Evolutionary conservation across 2,329 filamentous ascomycete genomes (phyloP).

Genomic region (Lithohypha guttulata): DNA sequence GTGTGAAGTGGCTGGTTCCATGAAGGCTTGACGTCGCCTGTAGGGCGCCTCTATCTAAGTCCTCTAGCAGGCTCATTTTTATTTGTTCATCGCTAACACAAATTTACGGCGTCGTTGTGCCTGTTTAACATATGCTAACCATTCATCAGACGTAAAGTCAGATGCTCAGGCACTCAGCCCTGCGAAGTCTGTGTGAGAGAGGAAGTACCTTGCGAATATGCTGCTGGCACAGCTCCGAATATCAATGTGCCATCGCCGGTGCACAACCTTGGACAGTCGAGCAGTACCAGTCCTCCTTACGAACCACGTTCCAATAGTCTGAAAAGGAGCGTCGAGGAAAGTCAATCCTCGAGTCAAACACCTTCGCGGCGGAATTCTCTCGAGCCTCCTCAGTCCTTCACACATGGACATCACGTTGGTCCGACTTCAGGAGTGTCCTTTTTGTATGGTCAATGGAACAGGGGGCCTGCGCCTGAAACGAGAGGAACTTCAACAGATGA

Average conservation of each 20-base stretch:
- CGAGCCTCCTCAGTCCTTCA: constrained; percentile 18
- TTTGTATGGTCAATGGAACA: constrained; percentile 54
- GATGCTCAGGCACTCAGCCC: constrained; percentile 18
- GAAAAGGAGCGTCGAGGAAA: background rate
- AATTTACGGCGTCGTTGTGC: no score
- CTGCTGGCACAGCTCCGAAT: constrained; percentile 10
- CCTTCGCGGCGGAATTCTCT: constrained; percentile 13
- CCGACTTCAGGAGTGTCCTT: constrained; percentile 39
- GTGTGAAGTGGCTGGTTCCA: no score
- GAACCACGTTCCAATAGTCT: no score
- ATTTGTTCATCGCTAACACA: no score
- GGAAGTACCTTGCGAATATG: constrained; percentile 18
- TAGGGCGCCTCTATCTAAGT: no score
- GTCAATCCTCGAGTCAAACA: no score
- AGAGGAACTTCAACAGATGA: constrained; percentile 20
- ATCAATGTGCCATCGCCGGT: background rate
- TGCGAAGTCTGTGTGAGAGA: constrained; percentile 19
- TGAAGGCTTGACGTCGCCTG: no score
- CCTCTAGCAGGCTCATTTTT: no score
- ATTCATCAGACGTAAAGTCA: constrained; percentile 17
- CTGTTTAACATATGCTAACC: no score
- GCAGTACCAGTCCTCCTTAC: no score
- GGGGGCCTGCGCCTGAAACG: constrained; percentile 40
- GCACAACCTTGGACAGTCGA: background rate
- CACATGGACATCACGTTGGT: constrained; percentile 40